Base-by-base conservation (phyloP, 495 filamentous ascomycete genomes). In the Podospora didyma region DNA sequence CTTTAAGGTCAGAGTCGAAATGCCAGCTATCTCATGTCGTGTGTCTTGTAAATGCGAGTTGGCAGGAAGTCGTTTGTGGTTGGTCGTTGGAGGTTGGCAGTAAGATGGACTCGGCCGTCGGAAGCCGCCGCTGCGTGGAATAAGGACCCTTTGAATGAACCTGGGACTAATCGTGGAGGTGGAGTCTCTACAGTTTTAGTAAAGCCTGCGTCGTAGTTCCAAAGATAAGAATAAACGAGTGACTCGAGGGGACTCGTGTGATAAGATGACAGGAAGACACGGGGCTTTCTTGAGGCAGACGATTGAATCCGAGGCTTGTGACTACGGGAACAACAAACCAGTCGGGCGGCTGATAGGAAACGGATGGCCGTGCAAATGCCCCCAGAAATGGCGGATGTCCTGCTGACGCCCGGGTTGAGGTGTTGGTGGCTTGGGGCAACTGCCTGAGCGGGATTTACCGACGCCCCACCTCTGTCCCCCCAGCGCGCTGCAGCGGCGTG, bases 21-120 rank as follows among this genome's bases (percentile, higher is more conserved):
- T 24, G 19, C 34, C 17, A 11, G 45, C 58, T 63, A 62, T 63
- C 14, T 53, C 58, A 60, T 68, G 31, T 54, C 60, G 57, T 45
- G 46, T 23, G 26, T 14, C 5, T 21, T 41, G 23, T 10, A 7
- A 20, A 47, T 17, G 46, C 20, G 22, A 6, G 50, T 21, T 54
- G 14, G 41, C 14, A 54, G 44, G 35, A 19, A 19, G 24, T 22
- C 7, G 46, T 47, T 2, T 7, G 24, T 42, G 2, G 49, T 5
- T 17, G 16, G 35, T 34, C 16, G 31, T 3, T 20, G 28, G 35
- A 4, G 39, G 39, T 16, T 12, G 49, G 4, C 12, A 11, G 23
- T n/a, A n/a, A n/a, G 14, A 46, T 23, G 44, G 39, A 42, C 12
- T 17, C 37, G 37, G 37, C 37, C 39, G 39, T 42, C 39, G 39